A percentile compares a stretch with the other conserved stretches of the same genome.
These are phyloP conservation scores for Mrakiaceae sp. DNA, from an alignment of 1,284 basidiomycete genomes.

Conservation along the genomic window DNA sequence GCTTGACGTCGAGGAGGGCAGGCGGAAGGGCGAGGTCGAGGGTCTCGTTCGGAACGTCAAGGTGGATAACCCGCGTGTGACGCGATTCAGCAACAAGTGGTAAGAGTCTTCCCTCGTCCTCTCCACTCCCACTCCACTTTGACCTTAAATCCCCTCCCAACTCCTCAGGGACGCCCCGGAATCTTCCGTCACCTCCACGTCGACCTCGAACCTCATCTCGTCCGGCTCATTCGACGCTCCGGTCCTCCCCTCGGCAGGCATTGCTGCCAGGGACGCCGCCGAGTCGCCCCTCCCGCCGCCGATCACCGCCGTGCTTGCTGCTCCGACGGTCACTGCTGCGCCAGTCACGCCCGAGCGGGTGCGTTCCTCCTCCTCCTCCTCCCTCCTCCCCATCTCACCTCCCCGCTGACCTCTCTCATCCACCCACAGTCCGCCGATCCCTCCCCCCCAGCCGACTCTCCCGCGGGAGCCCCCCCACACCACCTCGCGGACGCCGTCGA, in stretches of 20 bases:
- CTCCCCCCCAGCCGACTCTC: no score
- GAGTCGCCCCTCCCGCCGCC: not conserved
- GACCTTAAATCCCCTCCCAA: not conserved
- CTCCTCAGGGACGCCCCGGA: not conserved
- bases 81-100: conserved; percentile 45
- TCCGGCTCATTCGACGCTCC: no score
- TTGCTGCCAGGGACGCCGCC: not conserved
- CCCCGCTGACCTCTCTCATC: no score
- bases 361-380: not conserved
- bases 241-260: not conserved
- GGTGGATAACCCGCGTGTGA: conserved; percentile 86
- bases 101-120: conserved; percentile 15
- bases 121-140: not conserved
- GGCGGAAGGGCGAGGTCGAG: conserved; percentile 59
- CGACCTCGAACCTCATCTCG: not conserved
- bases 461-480: no score
- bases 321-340: no score
- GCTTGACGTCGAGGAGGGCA: conserved; percentile 50
- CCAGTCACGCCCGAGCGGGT: no score
- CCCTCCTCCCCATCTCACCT: not conserved
- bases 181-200: not conserved
- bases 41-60: conserved; percentile 71
- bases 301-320: no score
- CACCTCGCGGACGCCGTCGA: conserved; percentile 2
- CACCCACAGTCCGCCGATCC: no score